Evolutionary conservation across 176 grass and related monocot genomes (phyloP), one percentile per base, ranked within the genome.

Genomic region (Lolium rigidum): DNA sequence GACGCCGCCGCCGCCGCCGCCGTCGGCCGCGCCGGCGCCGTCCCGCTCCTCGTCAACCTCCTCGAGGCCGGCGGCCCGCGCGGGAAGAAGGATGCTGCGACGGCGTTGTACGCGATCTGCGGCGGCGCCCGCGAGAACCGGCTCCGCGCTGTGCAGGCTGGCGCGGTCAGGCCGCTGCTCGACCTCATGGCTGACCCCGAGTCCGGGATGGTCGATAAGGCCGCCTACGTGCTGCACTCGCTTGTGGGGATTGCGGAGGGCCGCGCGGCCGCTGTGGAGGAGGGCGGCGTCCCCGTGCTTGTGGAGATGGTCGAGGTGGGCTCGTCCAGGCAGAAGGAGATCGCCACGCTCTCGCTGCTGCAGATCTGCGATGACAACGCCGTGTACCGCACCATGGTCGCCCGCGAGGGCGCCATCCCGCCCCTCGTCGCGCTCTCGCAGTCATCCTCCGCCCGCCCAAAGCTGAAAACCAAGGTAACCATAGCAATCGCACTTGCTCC

Each of bases 261-360:
- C 2, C 89, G 88, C 9, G 55, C 85, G 44, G 76, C 88, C 9
- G 83, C 92, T 6, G 94, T 98, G 14, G 90, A 94, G 21, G 94
- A 96, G 57, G 90, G 90, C 74, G 97, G 90, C 15, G 57, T 96
- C 49, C 92, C 92, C 38, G 97, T 99, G 2, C 84, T 99, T 6
- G 97, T 99, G 10, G 97, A 99, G 92, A 96, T 99, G 97, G 88
- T 99, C 0, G 97, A 99, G 88, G 85, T 76, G 2, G 97, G 97
- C 17, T 56, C 63, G 48, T 60, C 57, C 25, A 46, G 88, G 24
- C 97, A 99, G 88, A 96, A 94, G 84, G 90, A 99, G 61, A 88
- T 96, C 57, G 92, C 94, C 38, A 92, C 90, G 3, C 87, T 92
- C 54, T 85, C 84, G 10, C 92, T 99, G 14, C 91, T 91, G n/a